Conservation (phyloP, 139 green algal species). For the Limnomonas spitsbergensis region DNA sequence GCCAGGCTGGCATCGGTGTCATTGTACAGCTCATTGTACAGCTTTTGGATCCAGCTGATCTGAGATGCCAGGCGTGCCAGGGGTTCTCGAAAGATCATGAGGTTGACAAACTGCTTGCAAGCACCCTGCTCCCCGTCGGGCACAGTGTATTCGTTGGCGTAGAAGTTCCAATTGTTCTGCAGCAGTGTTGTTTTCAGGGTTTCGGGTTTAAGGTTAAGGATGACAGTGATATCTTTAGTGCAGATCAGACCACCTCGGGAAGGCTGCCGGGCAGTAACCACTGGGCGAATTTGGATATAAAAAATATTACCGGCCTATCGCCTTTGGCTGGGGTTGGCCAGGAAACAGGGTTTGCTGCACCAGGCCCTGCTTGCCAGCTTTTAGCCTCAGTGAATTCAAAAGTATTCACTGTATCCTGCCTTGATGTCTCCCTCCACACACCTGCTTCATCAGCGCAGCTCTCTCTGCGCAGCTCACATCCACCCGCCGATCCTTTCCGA, state of each 20-base stretch:
- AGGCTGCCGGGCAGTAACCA: no score
- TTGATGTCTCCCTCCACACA: not conserved
- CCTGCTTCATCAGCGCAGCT: not conserved
- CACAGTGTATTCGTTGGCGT: slow-evolving; percentile 44
- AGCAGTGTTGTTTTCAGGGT: no score
- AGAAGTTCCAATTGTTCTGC: slow-evolving; percentile 29
- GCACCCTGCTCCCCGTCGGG: slow-evolving; percentile 9
- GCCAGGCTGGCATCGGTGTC: slow-evolving; percentile 15
- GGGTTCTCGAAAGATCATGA: slow-evolving; percentile 41
- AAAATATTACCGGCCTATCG: no score
- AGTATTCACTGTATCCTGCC: no score
- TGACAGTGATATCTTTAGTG: no score
- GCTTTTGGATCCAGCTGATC: slow-evolving; percentile 39
- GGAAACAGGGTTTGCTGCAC: no score
- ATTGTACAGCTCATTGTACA: slow-evolving; percentile 38
- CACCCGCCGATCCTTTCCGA: not conserved
- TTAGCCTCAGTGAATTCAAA: no score
- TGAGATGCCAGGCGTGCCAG: slow-evolving; percentile 22
- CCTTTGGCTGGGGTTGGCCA: no score
- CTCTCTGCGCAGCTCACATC: not conserved
- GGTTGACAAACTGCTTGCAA: slow-evolving; percentile 42
- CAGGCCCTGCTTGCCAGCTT: no score
- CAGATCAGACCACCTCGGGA: no score
- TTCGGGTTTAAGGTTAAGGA: no score
- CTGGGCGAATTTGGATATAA: no score